These are phyloP conservation scores for Podochytrium sp. DNA, from an alignment of 192 early-diverging fungal species.

Conservation along the genomic window DNA sequence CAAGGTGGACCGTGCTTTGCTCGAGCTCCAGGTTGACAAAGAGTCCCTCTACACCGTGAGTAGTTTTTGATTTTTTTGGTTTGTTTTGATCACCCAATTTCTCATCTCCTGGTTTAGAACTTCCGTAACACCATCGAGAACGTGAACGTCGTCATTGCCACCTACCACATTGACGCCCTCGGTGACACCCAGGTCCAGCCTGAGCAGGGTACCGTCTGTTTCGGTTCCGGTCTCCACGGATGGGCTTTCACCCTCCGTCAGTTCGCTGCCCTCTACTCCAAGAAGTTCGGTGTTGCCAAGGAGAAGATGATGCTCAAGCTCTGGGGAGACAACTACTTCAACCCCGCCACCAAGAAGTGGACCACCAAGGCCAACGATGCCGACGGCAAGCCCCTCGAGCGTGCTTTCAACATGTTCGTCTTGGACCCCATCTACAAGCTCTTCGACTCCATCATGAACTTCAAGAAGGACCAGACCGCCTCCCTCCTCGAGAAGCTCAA, in stretches of 20 bases:
- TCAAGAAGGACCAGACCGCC: slow-evolving; percentile 86
- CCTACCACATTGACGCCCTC: slow-evolving; percentile 85
- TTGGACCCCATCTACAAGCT: slow-evolving; percentile 98
- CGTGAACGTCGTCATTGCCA: slow-evolving; percentile 97
- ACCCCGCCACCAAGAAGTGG: slow-evolving; percentile 98
- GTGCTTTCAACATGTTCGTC: slow-evolving; percentile 96
- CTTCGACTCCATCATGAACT: slow-evolving; percentile 95
- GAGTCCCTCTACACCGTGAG: slow-evolving; percentile 86
- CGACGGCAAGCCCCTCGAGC: slow-evolving; percentile 82
- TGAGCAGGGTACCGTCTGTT: slow-evolving; percentile 93
- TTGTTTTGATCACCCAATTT: not conserved
- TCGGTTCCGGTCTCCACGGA: slow-evolving; percentile 97
- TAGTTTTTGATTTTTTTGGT: not conserved
- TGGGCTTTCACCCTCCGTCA: slow-evolving; percentile 99
- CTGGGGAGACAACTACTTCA: slow-evolving; percentile 99
- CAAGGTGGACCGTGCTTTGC: slow-evolving; percentile 98
- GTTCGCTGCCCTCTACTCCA: slow-evolving; percentile 93
- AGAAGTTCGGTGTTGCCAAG: slow-evolving; percentile 97
- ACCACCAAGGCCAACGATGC: slow-evolving; percentile 74
- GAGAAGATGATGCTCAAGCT: slow-evolving; percentile 94
- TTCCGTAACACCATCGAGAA: slow-evolving; percentile 95
- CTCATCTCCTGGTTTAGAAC: slow-evolving; percentile 58
- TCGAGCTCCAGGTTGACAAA: slow-evolving; percentile 94
- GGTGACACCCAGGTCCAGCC: slow-evolving; percentile 94
- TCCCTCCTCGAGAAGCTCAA: slow-evolving; percentile 85